Base-by-base conservation (phyloP, 176 grass and related monocot species). In the Oryza australiensis region DNA sequence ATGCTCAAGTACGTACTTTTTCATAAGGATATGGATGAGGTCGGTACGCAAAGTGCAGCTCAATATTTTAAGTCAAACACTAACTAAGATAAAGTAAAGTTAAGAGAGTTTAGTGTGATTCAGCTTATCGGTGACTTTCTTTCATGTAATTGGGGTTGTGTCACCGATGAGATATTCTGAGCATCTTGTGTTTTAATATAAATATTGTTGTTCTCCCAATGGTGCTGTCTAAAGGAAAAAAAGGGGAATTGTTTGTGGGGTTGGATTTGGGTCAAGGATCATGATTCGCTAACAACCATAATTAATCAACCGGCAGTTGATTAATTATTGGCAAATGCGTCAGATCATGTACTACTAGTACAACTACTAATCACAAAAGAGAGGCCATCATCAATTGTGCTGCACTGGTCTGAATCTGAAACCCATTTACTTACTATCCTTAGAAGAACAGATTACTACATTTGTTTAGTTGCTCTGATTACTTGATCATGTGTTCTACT, bases 261-360 rank as follows among this genome's bases (percentile, higher is more conserved):
- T 64, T 57, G 16, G 75, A 57, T 84, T 87, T 80, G 12, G 35
- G 68, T 88, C 86, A 88, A 80, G 62, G 75, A 84, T 84, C 76
- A 68, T 80, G 69, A 83, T 48, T 88, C 35, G 28, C 29, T 38
- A 68, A 24, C 48, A 78, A 63, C 53, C 63, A 70, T 59, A 62
- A 63, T 80, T 68, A 73, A 65, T 45, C 40, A 70, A 32, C 24
- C 18, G 33, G 5, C 20, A 15, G 35, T 45, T 29, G 35, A 12
- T 77, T 64, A 24, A 65, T 16, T 23, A 60, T 60, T 60, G 14
- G 55, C 9, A 60, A 23, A 60, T 60, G 55, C 22, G n/a, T 60
- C 55, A 24, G 22, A 60, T 6, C 55, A 60, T 60, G n/a, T 24
- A 24, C 55, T 60, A 60, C 51, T 55, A 49, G 9, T 24, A 60